A percentile compares a stretch with the other conserved stretches of the same genome.
These are phyloP conservation scores for Agroathelia rolfsii DNA, from an alignment of 1,284 basidiomycete species.

Conservation along the genomic window DNA sequence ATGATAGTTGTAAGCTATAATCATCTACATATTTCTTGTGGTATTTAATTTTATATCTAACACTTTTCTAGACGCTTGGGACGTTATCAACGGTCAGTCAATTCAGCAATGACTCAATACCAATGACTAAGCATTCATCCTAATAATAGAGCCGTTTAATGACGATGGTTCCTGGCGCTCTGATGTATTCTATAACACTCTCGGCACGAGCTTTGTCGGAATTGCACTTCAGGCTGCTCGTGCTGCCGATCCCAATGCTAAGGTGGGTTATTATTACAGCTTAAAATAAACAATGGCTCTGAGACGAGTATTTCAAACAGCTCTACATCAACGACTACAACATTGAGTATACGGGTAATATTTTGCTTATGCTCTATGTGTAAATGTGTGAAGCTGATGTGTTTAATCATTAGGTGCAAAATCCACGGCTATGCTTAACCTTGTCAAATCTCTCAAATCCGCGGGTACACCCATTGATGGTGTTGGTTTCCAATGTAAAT, in stretches of 20 bases:
- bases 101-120: too few relatives aligned
- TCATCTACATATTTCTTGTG: too few relatives aligned
- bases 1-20: too few relatives aligned
- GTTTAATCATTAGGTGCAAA: constrained; percentile 24
- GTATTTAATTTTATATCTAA: too few relatives aligned
- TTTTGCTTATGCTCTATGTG: too few relatives aligned
- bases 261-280: constrained; percentile 6
- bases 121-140: too few relatives aligned
- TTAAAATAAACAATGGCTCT: neutral
- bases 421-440: constrained; percentile 33
- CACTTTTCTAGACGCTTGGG: constrained; percentile 25
- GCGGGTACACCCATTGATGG: constrained; percentile 37
- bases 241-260: constrained; percentile 25
- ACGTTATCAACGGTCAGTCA: constrained; percentile 32
- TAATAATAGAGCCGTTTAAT: too few relatives aligned
- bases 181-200: constrained; percentile 24
- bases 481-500: constrained; percentile 38
- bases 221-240: constrained; percentile 26
- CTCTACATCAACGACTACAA: constrained; percentile 29
- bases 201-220: constrained; percentile 24
- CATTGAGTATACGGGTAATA: too few relatives aligned
- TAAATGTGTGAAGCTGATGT: neutral
- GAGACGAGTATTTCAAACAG: neutral
- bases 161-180: constrained; percentile 26
- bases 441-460: constrained; percentile 31